Evolutionary conservation across 305 asterid genomes (phyloP).

Genomic region (Striga hermonthica): DNA sequence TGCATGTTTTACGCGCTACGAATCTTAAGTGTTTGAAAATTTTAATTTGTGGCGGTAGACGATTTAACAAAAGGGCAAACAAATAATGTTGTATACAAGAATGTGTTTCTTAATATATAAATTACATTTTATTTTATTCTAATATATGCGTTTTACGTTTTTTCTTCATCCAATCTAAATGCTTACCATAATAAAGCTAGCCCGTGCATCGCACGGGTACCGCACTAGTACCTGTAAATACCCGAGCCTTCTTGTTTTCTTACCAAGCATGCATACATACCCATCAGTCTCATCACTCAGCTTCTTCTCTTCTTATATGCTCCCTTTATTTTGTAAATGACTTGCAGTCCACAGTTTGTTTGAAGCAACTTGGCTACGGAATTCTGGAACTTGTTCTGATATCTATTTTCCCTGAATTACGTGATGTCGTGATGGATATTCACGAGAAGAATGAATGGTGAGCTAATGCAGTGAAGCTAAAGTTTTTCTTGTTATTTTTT

Average conservation of each 20-base stretch:
- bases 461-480: conserved; percentile 39
- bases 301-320: background rate
- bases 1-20: too few species aligned
- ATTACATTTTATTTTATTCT: too few species aligned
- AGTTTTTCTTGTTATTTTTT: conserved; percentile 17
- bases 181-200: too few species aligned
- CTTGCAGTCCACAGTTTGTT: conserved; percentile 77
- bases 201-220: too few species aligned
- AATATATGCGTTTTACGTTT: too few species aligned
- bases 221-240: conserved; percentile 14
- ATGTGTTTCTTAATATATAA: too few species aligned
- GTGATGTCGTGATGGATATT: conserved; percentile 63
- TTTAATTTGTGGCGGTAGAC: too few species aligned
- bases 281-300: background rate
- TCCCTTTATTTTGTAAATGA: conserved; percentile 7
- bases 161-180: too few species aligned
- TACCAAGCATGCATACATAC: background rate
- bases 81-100: too few species aligned
- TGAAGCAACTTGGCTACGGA: conserved; percentile 94
- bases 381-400: conserved; percentile 79
- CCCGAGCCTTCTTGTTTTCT: background rate
- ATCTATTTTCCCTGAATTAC: conserved; percentile 77
- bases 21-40: too few species aligned
- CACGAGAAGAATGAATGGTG: conserved; percentile 48
- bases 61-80: too few species aligned